Evolutionary conservation across 75 land plant genomes (phyloP), one percentile per base, ranked within the genome.

Genomic region (Adiantum capillusveneris): DNA sequence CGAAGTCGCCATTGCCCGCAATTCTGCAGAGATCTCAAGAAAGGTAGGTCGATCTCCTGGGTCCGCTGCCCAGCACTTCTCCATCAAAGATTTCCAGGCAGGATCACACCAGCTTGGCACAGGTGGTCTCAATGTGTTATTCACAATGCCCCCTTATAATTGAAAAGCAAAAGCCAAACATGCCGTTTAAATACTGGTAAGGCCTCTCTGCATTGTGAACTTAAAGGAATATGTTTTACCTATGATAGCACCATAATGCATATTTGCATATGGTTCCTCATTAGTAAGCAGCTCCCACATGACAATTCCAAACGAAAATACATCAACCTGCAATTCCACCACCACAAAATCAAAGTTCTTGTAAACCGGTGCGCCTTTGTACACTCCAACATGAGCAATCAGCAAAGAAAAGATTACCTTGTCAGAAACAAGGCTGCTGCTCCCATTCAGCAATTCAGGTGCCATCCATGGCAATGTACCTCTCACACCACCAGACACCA

Each of bases 401-500:
- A 2, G 11, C n/a, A n/a, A n/a, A n/a, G n/a, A n/a, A n/a, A n/a
- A n/a, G n/a, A n/a, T 55, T 48, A 76, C 88, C 86, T 80, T 86
- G 57, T 86, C 90, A 53, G 84, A 77, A 48, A 85, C 90, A 60
- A 68, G 68, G 57, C 24, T 75, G 62, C 81, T 80, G 66, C 71
- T 80, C 11, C 83, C 86, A 75, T 74, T 80, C 3, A 86, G 51
- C 52, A 82, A 63, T 63, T 86, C 89, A 26, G 89, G 89, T 28
- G 89, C 89, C 86, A 86, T 86, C 89, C 86, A 86, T 59, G 89
- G 89, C 19, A 86, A 57, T 16, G 83, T 86, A 36, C 89, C 90
- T 25, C 87, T 60, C 11, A 83, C 80, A 45, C 90, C 84, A 64
- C 88, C 88, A 57, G 85, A 81, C n/a, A n/a, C n/a, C n/a, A n/a